Evolutionary conservation across 1,139 yeast genomes (phyloP), one percentile per base, ranked within the genome.

Genomic region (Pneumocystis jirovecii): DNA sequence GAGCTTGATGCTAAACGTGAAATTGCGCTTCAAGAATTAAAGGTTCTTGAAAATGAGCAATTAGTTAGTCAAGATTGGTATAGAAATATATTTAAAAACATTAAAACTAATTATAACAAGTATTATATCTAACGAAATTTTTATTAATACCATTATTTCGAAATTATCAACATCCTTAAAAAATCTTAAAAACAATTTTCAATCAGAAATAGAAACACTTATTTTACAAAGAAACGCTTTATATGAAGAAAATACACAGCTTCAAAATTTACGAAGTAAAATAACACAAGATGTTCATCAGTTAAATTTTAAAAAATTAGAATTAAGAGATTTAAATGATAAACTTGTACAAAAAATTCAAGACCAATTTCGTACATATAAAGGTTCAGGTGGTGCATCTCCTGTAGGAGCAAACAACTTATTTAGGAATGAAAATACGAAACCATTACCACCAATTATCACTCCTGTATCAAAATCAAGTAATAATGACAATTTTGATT

Each of bases 241-340:
- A 61, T 65, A 65, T 37, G 73, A 70, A 3, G 78, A 76, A 63
- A 73, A 73, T 63, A 66, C 67, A n/a, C 70, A 72, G 37, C 71
- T 76, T 34, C 65, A 68, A 29, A 68, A 66, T 37, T 64, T 68
- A 60, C 70, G 75, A n/a, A 74, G 72, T 62, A 66, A 69, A 62
- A 71, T 74, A 2, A 69, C 71, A n/a, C 75, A 73, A 45, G 79
- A 77, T 65, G 70, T 73, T 21, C 69, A 73, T 60, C 64, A 74
- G 37, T 71, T 77, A 60, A 72, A 73, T 50, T 69, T 74, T 50
- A 73, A 74, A 66, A 75, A 76, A 66, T 65, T 73, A 29, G 79
- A 77, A 68, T 71, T 78, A 57, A 71, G 72, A 1, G 78, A 76
- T 42, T 71, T 77, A 73, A 77, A 76, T 68, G 73, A 74, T 60